Percentiles rank a stretch among this genome's conserved stretches.
phyloP scores from a whole-genome alignment of 495 filamentous ascomycete genomes.

The Xylaria scruposa region DNA sequence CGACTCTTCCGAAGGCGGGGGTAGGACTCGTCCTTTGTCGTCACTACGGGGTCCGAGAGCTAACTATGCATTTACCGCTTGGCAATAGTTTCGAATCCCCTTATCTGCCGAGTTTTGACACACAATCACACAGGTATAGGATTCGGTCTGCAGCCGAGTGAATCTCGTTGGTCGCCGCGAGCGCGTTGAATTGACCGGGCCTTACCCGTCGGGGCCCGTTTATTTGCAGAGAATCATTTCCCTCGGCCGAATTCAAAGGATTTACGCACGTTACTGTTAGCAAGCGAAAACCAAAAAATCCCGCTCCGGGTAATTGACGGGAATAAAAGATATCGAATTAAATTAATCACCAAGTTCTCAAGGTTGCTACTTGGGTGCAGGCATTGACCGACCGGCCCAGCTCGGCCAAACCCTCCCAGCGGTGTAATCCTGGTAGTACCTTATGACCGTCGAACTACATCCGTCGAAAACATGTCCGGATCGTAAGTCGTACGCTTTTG shows the following conservation, averaged over 20 bases:
- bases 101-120: slow-evolving; percentile 9
- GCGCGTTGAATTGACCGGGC: neutral
- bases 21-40: neutral
- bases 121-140: slow-evolving; percentile 14
- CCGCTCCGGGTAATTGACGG: neutral
- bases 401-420: neutral
- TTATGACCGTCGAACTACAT: neutral
- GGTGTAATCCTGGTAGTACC: slow-evolving; percentile 9
- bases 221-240: neutral
- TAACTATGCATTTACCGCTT: slow-evolving; percentile 9
- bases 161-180: slow-evolving; percentile 21
- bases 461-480: slow-evolving; percentile 4
- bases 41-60: neutral
- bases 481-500: slow-evolving; percentile 16
- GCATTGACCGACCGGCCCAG: neutral
- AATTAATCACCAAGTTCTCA: neutral
- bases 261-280: neutral
- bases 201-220: neutral
- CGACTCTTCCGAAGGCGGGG: neutral
- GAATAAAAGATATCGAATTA: neutral
- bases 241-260: neutral
- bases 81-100: neutral
- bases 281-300: neutral
- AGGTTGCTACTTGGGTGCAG: neutral
- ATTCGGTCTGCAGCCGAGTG: slow-evolving; percentile 10